Evolutionary conservation across 2,329 filamentous ascomycete genomes (phyloP).

Genomic region (Fusarium udum): DNA sequence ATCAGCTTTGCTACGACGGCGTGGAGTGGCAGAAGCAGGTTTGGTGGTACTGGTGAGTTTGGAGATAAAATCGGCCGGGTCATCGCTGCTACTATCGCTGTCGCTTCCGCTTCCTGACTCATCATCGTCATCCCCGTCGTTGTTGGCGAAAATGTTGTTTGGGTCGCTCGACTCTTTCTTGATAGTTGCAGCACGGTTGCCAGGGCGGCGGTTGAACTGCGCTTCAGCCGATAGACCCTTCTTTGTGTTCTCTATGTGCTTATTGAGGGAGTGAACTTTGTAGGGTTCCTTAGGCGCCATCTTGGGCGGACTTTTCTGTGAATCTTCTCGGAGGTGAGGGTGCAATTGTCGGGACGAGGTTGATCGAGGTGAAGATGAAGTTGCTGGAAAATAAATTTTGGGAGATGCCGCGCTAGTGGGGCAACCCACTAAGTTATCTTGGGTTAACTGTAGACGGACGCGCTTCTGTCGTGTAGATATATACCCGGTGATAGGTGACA

Average conservation of each 20-base stretch:
- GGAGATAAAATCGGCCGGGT: conserved; percentile 45
- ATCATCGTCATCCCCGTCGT: conserved; percentile 45
- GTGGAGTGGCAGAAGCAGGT: conserved; percentile 19
- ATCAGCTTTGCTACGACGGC: conserved; percentile 47
- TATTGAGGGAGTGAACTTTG: conserved; percentile 50
- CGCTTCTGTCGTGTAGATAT: conserved; percentile 26
- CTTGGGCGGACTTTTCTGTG: conserved; percentile 28
- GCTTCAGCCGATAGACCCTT: conserved; percentile 48
- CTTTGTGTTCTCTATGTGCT: conserved; percentile 52
- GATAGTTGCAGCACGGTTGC: conserved; percentile 40
- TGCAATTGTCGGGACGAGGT: conserved; percentile 37
- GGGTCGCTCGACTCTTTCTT: conserved; percentile 46
- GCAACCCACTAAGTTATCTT: conserved; percentile 8
- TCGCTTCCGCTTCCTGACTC: conserved; percentile 47
- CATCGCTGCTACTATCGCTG: conserved; percentile 24
- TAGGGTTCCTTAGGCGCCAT: conserved; percentile 52
- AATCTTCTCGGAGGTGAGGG: conserved; percentile 27
- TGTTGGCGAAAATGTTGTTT: conserved; percentile 45
- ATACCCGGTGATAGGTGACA: conserved; percentile 9
- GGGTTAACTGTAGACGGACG: conserved; percentile 16
- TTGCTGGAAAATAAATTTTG: conserved; percentile 43
- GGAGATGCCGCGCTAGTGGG: conserved; percentile 37
- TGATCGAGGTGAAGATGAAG: conserved; percentile 32
- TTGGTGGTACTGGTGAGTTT: conserved; percentile 44
- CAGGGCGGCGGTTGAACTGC: conserved; percentile 47